A percentile compares a stretch with the other conserved stretches of the same genome.
Evolutionary conservation across 2,329 filamentous ascomycete species (phyloP).

Genomic region (Zymoseptoria brevis): DNA sequence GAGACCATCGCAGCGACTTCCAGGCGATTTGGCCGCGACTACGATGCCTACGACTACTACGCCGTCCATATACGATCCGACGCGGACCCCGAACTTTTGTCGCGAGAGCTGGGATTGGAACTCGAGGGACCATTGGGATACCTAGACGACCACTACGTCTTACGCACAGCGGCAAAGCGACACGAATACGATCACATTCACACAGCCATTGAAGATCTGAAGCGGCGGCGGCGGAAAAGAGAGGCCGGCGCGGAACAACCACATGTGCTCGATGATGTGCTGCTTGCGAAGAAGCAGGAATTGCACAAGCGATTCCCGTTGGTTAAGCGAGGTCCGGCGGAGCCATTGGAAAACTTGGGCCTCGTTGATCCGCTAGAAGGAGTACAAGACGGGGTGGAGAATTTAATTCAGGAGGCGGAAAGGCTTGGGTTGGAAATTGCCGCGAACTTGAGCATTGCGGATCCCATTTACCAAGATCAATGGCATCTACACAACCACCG

Average conservation of each 20-base stretch:
- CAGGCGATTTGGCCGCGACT: conserved; percentile 30
- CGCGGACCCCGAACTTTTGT: conserved; percentile 60
- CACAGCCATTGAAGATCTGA: conserved; percentile 45
- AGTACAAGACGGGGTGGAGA: conserved; percentile 4
- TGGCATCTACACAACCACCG: conserved; percentile 89
- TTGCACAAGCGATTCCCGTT: conserved; percentile 48
- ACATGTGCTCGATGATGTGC: conserved; percentile 63
- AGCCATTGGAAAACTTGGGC: conserved; percentile 1
- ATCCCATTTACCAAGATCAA: conserved; percentile 88
- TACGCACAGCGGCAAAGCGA: conserved; percentile 56
- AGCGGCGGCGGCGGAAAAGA: conserved; percentile 56
- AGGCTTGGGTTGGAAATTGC: conserved; percentile 54
- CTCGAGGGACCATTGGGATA: conserved; percentile 77
- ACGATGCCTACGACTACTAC: conserved; percentile 83
- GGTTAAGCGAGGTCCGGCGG: conserved; percentile 47
- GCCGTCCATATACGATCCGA: conserved; percentile 71
- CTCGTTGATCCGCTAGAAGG: conserved; percentile 2
- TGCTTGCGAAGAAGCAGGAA: conserved; percentile 72
- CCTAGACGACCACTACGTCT: conserved; percentile 75
- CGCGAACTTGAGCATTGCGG: conserved; percentile 62
- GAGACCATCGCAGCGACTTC: not conserved
- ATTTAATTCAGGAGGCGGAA: conserved; percentile 37
- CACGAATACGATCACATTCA: conserved; percentile 47
- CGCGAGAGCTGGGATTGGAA: conserved; percentile 61
- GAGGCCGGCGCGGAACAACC: conserved; percentile 37